Percentiles rank a stretch among this genome's conserved stretches.
phyloP scores from a whole-genome alignment of 495 filamentous ascomycete genomes.

The Podospora australis region DNA sequence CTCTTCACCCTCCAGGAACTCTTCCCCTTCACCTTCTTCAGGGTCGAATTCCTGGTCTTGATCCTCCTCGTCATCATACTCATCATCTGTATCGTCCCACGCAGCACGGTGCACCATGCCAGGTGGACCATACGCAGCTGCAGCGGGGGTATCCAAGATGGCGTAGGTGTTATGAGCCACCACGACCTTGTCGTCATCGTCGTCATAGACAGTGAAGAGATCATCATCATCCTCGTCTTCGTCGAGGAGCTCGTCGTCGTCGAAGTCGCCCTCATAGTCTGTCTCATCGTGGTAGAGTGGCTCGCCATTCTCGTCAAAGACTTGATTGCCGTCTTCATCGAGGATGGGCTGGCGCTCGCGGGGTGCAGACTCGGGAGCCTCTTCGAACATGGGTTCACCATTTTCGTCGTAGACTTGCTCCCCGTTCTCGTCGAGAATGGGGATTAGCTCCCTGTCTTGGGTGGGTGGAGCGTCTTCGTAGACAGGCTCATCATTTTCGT shows the following conservation, averaged over 20 bases:
- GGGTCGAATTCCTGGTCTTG: neutral
- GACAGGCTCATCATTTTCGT: neutral
- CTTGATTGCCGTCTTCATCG: neutral
- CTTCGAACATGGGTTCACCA: too few species aligned
- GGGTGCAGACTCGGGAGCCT: too few species aligned
- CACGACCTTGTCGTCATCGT: neutral
- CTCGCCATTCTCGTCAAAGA: neutral
- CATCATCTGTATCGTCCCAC: neutral
- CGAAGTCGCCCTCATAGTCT: neutral
- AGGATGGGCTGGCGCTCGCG: neutral
- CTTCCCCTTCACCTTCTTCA: neutral
- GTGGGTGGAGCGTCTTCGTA: too few species aligned
- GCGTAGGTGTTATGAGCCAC: slow-evolving; percentile 9
- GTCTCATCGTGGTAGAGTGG: neutral
- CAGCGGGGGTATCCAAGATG: slow-evolving; percentile 10
- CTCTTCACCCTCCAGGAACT: neutral
- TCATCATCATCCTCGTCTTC: slow-evolving; percentile 1
- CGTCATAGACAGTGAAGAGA: slow-evolving; percentile 2
- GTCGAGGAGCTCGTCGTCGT: neutral
- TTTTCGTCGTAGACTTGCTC: neutral
- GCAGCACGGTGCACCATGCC: slow-evolving; percentile 10
- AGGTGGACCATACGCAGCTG: slow-evolving; percentile 5
- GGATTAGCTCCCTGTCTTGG: too few species aligned
- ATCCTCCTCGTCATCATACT: neutral
- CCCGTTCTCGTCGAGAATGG: too few species aligned